Percentiles rank a stretch among this genome's conserved stretches.
Evolutionary conservation across 768 basidiomycete genomes (phyloP).

Genomic region (Steccherinum ochraceum): DNA sequence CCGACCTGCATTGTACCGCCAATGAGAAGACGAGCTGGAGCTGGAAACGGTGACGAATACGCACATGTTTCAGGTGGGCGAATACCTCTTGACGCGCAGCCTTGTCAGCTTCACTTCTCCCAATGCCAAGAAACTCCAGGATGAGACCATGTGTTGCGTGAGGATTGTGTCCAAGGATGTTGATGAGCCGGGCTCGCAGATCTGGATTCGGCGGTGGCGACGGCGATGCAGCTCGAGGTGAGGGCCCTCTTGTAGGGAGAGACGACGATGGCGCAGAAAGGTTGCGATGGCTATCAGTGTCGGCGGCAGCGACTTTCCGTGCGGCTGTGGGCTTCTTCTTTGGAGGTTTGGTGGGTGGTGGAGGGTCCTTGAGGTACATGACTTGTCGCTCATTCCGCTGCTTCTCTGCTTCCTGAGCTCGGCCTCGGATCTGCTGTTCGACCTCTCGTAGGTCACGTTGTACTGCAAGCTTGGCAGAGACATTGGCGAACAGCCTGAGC

Average conservation of each 20-base stretch:
- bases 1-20: background rate
- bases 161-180: background rate
- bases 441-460: conserved; percentile 43
- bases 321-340: conserved; percentile 27
- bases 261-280: conserved; percentile 11
- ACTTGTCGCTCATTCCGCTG: conserved; percentile 44
- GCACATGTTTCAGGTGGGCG: background rate
- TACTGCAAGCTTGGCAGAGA: conserved; percentile 67
- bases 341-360: conserved; percentile 10
- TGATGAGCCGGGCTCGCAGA: conserved; percentile 6
- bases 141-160: background rate
- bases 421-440: conserved; percentile 23
- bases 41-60: background rate
- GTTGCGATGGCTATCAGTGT: conserved; percentile 4
- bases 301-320: conserved; percentile 26
- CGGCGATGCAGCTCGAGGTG: conserved; percentile 18
- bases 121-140: background rate
- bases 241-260: conserved; percentile 24
- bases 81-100: background rate
- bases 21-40: no score
- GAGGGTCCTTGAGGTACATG: conserved; percentile 35
- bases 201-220: conserved; percentile 6
- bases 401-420: conserved; percentile 31
- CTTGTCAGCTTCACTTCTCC: background rate
- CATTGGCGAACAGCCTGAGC: conserved; percentile 67